phyloP scores from a whole-genome alignment of 768 basidiomycete genomes.

The Russula virescens region DNA sequence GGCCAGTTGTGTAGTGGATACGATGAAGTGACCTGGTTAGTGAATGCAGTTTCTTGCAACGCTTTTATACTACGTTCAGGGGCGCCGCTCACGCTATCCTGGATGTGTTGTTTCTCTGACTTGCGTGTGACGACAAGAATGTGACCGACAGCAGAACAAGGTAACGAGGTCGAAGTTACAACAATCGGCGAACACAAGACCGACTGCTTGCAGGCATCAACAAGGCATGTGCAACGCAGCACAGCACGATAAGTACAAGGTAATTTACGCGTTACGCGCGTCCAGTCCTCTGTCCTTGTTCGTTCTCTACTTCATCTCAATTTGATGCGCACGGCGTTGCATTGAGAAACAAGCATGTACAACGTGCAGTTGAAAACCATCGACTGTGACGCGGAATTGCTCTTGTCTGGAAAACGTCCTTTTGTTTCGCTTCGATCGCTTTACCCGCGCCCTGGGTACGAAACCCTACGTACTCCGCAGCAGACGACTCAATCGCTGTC shows the following conservation, averaged over 20 bases:
- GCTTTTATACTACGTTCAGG: background rate
- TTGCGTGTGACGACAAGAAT: background rate
- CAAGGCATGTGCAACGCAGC: background rate
- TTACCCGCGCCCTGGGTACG: conserved; percentile 4
- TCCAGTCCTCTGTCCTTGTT: background rate
- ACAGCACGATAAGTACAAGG: conserved; percentile 1
- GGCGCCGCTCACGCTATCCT: background rate
- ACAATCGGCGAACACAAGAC: background rate
- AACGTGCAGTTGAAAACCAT: background rate
- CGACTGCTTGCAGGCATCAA: background rate
- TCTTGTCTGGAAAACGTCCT: background rate
- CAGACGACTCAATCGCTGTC: no score
- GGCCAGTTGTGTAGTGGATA: background rate
- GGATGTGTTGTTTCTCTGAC: background rate
- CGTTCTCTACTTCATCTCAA: background rate
- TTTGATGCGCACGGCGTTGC: no score
- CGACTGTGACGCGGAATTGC: background rate
- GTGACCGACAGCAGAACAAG: background rate
- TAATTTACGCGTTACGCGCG: no score
- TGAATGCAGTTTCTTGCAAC: background rate
- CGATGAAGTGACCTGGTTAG: background rate
- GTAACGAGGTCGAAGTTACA: background rate
- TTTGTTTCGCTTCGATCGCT: background rate
- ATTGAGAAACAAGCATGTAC: background rate
- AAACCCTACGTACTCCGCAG: background rate